Conservation (phyloP, 305 asterid species). For the Striga hermonthica region DNA sequence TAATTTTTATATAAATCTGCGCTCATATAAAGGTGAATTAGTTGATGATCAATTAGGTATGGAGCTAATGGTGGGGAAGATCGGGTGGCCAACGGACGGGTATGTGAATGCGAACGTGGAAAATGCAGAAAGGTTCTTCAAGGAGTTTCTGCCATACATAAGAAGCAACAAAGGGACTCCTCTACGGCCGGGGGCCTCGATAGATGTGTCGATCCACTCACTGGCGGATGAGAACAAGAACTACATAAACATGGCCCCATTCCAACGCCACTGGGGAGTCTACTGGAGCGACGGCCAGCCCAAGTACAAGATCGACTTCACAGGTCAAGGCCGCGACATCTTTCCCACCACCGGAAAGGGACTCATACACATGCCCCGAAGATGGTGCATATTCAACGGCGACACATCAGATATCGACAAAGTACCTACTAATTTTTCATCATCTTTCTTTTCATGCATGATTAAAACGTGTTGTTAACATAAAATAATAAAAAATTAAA, state of each 20-base stretch:
- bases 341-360: slow-evolving; percentile 43
- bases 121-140: slow-evolving; percentile 44
- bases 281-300: slow-evolving; percentile 45
- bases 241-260: not conserved
- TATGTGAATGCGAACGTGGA: slow-evolving; percentile 21
- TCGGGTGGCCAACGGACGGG: slow-evolving; percentile 6
- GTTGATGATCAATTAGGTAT: not conserved
- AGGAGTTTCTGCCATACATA: slow-evolving; percentile 29
- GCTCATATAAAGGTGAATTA: not conserved
- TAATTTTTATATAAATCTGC: not conserved
- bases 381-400: slow-evolving; percentile 52
- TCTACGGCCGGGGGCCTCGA: slow-evolving; percentile 35
- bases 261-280: slow-evolving; percentile 49
- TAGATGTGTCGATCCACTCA: slow-evolving; percentile 32
- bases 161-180: slow-evolving; percentile 44
- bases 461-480: too few species aligned
- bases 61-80: not conserved
- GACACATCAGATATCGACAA: not conserved
- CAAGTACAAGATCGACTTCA: slow-evolving; percentile 43
- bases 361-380: slow-evolving; percentile 36
- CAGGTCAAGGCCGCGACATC: slow-evolving; percentile 35
- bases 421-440: too few species aligned
- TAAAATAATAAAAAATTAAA: not conserved
- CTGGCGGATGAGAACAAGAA: slow-evolving; percentile 41
- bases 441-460: too few species aligned